These are phyloP conservation scores for Didymella glomerata DNA, from an alignment of 2,329 filamentous ascomycete genomes.

Conservation along the genomic window DNA sequence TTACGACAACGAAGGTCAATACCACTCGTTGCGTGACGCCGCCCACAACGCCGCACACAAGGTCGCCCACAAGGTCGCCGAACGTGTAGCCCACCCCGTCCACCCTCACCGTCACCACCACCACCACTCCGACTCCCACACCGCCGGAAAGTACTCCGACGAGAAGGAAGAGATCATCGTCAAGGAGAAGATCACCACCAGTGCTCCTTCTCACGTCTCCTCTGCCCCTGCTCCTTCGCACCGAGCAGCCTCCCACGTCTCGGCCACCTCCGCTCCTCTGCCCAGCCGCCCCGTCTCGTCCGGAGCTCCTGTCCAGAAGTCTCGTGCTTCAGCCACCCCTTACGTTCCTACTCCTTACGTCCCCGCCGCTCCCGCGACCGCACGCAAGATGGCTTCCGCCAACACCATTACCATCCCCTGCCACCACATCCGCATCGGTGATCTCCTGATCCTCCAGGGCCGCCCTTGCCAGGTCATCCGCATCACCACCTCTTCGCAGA, in stretches of 20 bases:
- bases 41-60: slow-evolving; percentile 66
- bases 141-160: slow-evolving; percentile 45
- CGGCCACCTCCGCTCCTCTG: slow-evolving; percentile 39
- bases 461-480: slow-evolving; percentile 99
- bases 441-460: slow-evolving; percentile 98
- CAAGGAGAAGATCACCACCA: slow-evolving; percentile 54
- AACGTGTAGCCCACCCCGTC: slow-evolving; percentile 71
- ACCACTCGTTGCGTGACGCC: slow-evolving; percentile 77
- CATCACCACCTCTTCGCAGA: slow-evolving; percentile 97
- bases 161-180: slow-evolving; percentile 58
- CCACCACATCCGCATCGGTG: slow-evolving; percentile 99
- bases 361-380: slow-evolving; percentile 33
- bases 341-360: slow-evolving; percentile 71
- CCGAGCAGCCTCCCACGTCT: slow-evolving; percentile 14
- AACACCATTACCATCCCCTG: slow-evolving; percentile 98
- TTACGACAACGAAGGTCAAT: slow-evolving; percentile 80
- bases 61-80: slow-evolving; percentile 61
- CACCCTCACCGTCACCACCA: slow-evolving; percentile 62
- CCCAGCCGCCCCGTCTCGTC: slow-evolving; percentile 49
- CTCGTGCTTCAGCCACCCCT: slow-evolving; percentile 55
- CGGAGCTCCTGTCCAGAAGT: slow-evolving; percentile 46
- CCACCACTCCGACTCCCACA: slow-evolving; percentile 49
- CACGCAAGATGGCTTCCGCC: slow-evolving; percentile 62
- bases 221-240: slow-evolving; percentile 22
- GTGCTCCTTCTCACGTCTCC: slow-evolving; percentile 36